phyloP scores from a whole-genome alignment of 179 eudicot genomes.

The Beta macrorhiza region DNA sequence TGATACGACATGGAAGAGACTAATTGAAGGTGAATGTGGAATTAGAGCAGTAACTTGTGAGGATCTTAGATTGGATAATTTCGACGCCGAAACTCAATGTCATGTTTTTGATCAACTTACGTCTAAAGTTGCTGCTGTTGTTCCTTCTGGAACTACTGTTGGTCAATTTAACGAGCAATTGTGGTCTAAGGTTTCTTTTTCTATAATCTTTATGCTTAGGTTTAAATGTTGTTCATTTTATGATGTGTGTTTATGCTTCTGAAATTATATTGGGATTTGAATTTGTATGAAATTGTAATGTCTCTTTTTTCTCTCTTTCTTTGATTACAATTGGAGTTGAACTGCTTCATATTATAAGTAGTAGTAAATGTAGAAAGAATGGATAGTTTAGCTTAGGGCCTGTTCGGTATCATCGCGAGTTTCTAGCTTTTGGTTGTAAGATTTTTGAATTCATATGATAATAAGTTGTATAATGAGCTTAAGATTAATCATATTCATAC shows the following conservation, averaged over 20 bases:
- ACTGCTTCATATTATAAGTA: no score
- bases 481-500: no score
- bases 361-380: no score
- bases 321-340: no score
- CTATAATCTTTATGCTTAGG: neutral
- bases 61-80: slow-evolving; percentile 71
- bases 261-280: no score
- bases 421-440: no score
- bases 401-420: no score
- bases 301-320: no score
- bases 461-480: no score
- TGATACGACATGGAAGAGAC: slow-evolving; percentile 78
- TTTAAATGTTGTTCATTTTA: neutral
- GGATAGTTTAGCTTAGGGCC: no score
- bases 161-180: slow-evolving; percentile 54
- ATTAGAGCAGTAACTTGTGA: slow-evolving; percentile 51
- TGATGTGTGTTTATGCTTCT: neutral
- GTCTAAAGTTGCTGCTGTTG: slow-evolving; percentile 88
- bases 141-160: slow-evolving; percentile 55
- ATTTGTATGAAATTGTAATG: no score
- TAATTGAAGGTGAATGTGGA: slow-evolving; percentile 77
- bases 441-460: no score
- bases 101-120: slow-evolving; percentile 73
- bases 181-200: slow-evolving; percentile 58
- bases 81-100: slow-evolving; percentile 55